Evolutionary conservation across 2,329 filamentous ascomycete genomes (phyloP).

Genomic region (Talaromyces atroroseus): DNA sequence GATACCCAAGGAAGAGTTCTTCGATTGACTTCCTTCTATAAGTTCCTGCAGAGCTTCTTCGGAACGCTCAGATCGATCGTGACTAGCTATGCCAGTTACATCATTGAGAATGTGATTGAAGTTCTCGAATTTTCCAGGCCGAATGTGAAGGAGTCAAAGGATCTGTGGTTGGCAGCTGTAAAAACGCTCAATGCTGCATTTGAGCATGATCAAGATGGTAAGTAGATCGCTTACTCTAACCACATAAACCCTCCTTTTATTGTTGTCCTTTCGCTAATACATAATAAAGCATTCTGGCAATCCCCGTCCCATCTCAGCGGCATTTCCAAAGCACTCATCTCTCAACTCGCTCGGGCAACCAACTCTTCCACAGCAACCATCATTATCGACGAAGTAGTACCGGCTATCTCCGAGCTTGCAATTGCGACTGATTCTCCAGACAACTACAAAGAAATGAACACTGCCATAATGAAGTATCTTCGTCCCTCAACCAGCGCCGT

Average conservation of each 20-base stretch:
- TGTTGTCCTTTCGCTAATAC: conserved; percentile 14
- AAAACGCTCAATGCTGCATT: conserved; percentile 70
- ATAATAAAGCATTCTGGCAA: conserved; percentile 72
- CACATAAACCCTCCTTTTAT: neutral
- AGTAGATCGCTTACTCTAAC: conserved; percentile 10
- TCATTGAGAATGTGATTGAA: conserved; percentile 68
- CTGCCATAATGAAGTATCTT: conserved; percentile 69
- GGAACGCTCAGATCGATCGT: conserved; percentile 86
- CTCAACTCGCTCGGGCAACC: conserved; percentile 54
- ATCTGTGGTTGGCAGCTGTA: conserved; percentile 66
- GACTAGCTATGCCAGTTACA: conserved; percentile 81
- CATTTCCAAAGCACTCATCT: conserved; percentile 63
- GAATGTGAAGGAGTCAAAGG: conserved; percentile 46
- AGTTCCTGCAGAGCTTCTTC: conserved; percentile 75
- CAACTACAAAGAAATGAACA: conserved; percentile 87
- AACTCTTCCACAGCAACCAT: conserved; percentile 42
- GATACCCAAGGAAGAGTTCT: conserved; percentile 54
- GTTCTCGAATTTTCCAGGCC: conserved; percentile 47
- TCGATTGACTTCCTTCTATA: conserved; percentile 71
- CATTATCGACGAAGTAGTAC: conserved; percentile 54
- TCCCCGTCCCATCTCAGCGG: conserved; percentile 76
- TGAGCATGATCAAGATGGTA: conserved; percentile 77
- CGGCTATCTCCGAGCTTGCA: conserved; percentile 73
- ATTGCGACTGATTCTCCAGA: conserved; percentile 75
- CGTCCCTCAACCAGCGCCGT: conserved; percentile 46